Base-by-base conservation (phyloP, 345 rosid genomes). In the Lumnitzera littorea region DNA sequence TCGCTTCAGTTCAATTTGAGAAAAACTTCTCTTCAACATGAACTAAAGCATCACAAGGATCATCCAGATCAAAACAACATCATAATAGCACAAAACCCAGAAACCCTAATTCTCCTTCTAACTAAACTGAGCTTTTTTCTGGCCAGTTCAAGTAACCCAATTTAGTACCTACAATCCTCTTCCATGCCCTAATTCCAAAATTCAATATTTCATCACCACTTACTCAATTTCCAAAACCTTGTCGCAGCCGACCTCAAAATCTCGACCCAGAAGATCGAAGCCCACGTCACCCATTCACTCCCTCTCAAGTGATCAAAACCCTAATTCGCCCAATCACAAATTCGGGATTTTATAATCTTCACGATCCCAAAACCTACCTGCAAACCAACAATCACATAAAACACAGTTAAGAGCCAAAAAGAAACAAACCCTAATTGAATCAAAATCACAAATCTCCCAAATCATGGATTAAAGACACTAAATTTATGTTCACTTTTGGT, bases 151-250 rank as follows among this genome's bases (percentile, higher is more conserved):
- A 46, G 55, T 36, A 36, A 7, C 43, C 43, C 54, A 71, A 68
- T 57, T 67, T 65, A 16, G 46, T 61, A 64, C 14, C 56, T 43
- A 74, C 80, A 71, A 70, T 78, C 78, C 67, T 78, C 81, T 72
- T 72, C 74, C 83, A 76, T 76, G 51, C 58, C 77, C 74, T 36
- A 36, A 36, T 36, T 62, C 31, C 46, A 72, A 59, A 51, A 60
- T 62, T 60, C 48, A 76, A 72, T 56, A 61, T 27, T 54, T 13
- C 54, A 64, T 23, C 53, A 61, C 56, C 59, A 54, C 51, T 66
- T 51, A 10, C 53, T 20, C 61, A 75, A 78, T 51, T 51, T 68
- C 63, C 65, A 53, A 12, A 15, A 17, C 15, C 60, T 48, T 13
- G 6, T 5, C 60, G 24, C 25, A 57, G 48, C 46, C 67, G 17